These are phyloP conservation scores for Lagenaria siceraria DNA, from an alignment of 306 rosid genomes.

Conservation along the genomic window DNA sequence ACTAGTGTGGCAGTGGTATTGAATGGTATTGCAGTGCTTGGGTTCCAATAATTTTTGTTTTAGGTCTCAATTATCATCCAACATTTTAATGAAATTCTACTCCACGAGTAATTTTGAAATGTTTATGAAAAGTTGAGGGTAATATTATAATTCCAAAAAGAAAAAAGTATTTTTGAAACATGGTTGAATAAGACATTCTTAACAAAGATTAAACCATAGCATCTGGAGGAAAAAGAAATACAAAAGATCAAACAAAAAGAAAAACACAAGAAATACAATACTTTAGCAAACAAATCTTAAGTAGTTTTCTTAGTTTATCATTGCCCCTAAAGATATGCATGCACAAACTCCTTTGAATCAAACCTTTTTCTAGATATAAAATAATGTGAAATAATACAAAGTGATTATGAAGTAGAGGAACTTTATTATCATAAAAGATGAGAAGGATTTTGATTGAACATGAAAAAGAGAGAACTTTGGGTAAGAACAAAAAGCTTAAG, in stretches of 20 bases:
- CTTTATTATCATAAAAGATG: background rate
- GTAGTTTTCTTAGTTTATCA: background rate
- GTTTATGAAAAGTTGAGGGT: background rate
- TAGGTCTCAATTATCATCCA: too few relatives aligned
- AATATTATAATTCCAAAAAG: too few relatives aligned
- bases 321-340: background rate
- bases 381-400: background rate
- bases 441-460: background rate
- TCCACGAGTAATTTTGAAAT: too few relatives aligned
- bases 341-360: conserved; percentile 8
- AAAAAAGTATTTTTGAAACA: background rate
- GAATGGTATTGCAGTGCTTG: too few relatives aligned
- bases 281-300: background rate
- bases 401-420: background rate
- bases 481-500: background rate
- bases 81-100: too few relatives aligned
- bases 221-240: background rate
- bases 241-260: background rate
- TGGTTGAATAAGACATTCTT: background rate
- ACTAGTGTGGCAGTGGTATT: too few relatives aligned
- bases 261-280: background rate
- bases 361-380: background rate
- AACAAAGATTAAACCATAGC: background rate
- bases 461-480: background rate
- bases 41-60: too few relatives aligned